Evolutionary conservation across 2,329 filamentous ascomycete species (phyloP), one percentile per base, ranked within the genome.

Genomic region (Fusarium sp.): DNA sequence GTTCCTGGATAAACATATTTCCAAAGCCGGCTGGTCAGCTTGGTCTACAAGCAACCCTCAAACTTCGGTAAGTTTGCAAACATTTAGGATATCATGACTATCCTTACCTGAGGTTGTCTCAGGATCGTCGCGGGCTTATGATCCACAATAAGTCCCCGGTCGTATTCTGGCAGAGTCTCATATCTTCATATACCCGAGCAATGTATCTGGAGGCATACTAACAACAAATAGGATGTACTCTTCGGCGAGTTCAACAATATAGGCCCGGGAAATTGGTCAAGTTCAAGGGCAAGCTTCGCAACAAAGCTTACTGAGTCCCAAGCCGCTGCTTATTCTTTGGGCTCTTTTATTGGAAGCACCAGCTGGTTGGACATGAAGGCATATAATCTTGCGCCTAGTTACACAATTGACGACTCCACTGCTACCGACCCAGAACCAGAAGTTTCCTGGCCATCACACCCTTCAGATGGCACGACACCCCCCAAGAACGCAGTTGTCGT

Each of bases 241-340:
- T 90, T 86, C 68, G 85, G 79, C 9, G 89, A 91, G 79, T 90
- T 85, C 71, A 80, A 74, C 41, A 91, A 91, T 76, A 83, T 81
- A 3, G 89, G 89, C 2, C 69, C 69, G 1, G 71, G 71, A 13
- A 74, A 72, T 23, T 74, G 71, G 71, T 71, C 69, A 0, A 46
- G 58, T 1, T 74, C 71, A 13, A 21, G 71, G 11, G 71, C 63
- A 5, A 72, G 56, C 30, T 74, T 74, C 14, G 71, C 71, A 2
- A 74, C 71, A 11, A 65, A 69, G 19, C 51, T 74, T 16, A 72
- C 60, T 0, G 69, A 74, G 37, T 51, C 69, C 11, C 70, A 72
- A 43, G 69, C 63, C 14, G 48, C 63, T 4, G 25, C 60, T 7
- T 74, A 74, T 45, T 61, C 71, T 12, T 46, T 74, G 3, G 58